phyloP scores from a whole-genome alignment of 805 yeast species.

The Tetrapisispora arboricola region DNA sequence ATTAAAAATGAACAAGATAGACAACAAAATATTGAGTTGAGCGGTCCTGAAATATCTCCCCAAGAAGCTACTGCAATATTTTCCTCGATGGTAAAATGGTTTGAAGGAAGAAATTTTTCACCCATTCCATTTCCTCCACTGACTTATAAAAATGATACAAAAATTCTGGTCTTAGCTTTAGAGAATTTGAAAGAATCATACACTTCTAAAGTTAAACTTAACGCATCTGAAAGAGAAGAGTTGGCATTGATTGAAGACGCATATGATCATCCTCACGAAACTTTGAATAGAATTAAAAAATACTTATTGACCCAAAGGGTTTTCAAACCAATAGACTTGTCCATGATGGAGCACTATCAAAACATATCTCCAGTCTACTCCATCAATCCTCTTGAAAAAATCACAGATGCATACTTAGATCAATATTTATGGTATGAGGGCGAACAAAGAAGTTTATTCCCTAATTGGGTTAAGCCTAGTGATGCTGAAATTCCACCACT shows the following conservation, averaged over 20 bases:
- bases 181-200: slow-evolving; percentile 80
- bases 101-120: slow-evolving; percentile 69
- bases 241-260: slow-evolving; percentile 91
- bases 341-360: slow-evolving; percentile 86
- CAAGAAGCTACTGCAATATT: slow-evolving; percentile 83
- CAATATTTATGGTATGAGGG: slow-evolving; percentile 96
- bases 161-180: slow-evolving; percentile 75
- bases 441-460: slow-evolving; percentile 76
- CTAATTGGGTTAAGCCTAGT: slow-evolving; percentile 93
- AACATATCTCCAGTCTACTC: slow-evolving; percentile 77
- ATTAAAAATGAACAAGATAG: slow-evolving; percentile 84
- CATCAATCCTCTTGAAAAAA: slow-evolving; percentile 86
- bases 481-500: slow-evolving; percentile 91
- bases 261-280: slow-evolving; percentile 93
- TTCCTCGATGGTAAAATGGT: slow-evolving; percentile 84
- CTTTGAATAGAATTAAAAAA: slow-evolving; percentile 73
- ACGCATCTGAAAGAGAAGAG: slow-evolving; percentile 84
- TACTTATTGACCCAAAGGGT: slow-evolving; percentile 79
- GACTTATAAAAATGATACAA: slow-evolving; percentile 87
- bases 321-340: slow-evolving; percentile 78
- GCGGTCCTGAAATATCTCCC: slow-evolving; percentile 81
- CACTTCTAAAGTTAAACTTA: slow-evolving; percentile 64
- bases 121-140: slow-evolving; percentile 93
- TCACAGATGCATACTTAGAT: slow-evolving; percentile 91
- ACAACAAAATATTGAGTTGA: slow-evolving; percentile 65